Base-by-base conservation (phyloP, 129 eudicot species). In the Smallanthus sonchifolius region DNA sequence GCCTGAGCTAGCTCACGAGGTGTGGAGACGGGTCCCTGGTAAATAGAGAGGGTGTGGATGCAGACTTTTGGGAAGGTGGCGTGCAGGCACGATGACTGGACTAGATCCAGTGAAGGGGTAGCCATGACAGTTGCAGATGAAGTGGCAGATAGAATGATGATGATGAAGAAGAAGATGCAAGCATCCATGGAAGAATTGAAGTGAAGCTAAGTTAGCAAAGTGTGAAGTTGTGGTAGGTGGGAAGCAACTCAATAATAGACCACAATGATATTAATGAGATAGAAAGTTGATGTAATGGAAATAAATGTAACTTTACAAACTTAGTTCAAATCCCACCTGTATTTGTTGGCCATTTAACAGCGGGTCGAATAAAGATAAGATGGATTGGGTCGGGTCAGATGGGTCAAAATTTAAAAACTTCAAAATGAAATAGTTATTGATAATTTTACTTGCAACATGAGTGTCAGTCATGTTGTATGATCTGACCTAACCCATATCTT, bases 51-150 rank as follows among this genome's bases (percentile, higher is more conserved):
- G 10, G 89, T 88, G 36, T 82, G 83, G 83, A 88, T 16, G 81
- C 97, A 91, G 16, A 91, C 62, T 54, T 72, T 73, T 2, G 97
- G 97, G 85, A 86, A 91, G 85, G 87, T 88, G 73, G 97, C 97
- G 73, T 88, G 88, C 44, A 37, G 76, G 84, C 97, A 91, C 3
- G 92, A 88, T 3, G 83, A 20, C 10, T 74, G 79, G 73, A 91
- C 81, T 11, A 91, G 87, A 64, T 84, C 85, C 14, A 70, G 28
- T 2, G 77, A 34, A 5, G 77, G 73, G 7, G 77, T 4, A 20
- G 77, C 48, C 14, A 74, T 66, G 43, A 16, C 42, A 7, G 60
- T 24, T 5, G 84, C 60, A 32, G 59, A 38, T 61, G 48, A 4
- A 30, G 79, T 45, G 34, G 62, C 38, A 30, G 65, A 2, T 43